A percentile compares a stretch with the other conserved stretches of the same genome.
phyloP scores from a whole-genome alignment of 2,329 filamentous ascomycete species.

The Pyricularia pennisetigena region DNA sequence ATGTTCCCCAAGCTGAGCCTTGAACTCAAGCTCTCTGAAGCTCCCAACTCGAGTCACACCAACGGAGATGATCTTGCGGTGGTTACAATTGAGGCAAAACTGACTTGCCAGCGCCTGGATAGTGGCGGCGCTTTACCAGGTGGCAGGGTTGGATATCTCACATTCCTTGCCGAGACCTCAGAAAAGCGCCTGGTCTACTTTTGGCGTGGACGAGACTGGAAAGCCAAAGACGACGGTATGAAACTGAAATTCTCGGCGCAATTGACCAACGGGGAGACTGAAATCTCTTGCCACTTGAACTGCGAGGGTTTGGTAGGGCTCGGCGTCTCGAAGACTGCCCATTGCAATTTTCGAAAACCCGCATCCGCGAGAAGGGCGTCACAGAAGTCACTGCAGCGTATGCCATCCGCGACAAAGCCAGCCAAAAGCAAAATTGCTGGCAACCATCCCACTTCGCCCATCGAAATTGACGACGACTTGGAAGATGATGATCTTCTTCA shows the following conservation, averaged over 20 bases:
- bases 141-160: conserved; percentile 58
- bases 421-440: background rate
- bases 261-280: conserved; percentile 35
- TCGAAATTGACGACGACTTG: conserved; percentile 1
- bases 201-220: conserved; percentile 45
- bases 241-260: conserved; percentile 50
- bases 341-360: conserved; percentile 7
- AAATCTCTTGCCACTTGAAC: conserved; percentile 60
- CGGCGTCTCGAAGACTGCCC: conserved; percentile 20
- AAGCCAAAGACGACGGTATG: conserved; percentile 44
- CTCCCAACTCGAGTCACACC: conserved; percentile 20
- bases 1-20: conserved; percentile 56
- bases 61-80: conserved; percentile 31
- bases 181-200: conserved; percentile 63
- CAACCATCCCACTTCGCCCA: background rate
- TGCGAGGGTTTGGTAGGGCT: conserved; percentile 78
- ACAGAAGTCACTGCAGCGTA: background rate
- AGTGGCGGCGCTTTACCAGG: conserved; percentile 44
- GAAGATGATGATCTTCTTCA: conserved; percentile 2
- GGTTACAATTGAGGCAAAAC: conserved; percentile 52
- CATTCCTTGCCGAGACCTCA: conserved; percentile 63
- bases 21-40: conserved; percentile 21
- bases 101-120: conserved; percentile 64
- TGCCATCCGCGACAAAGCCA: conserved; percentile 6
- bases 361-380: background rate